phyloP scores from a whole-genome alignment of 805 yeast species.

The Saccharomycopsis microspora region DNA sequence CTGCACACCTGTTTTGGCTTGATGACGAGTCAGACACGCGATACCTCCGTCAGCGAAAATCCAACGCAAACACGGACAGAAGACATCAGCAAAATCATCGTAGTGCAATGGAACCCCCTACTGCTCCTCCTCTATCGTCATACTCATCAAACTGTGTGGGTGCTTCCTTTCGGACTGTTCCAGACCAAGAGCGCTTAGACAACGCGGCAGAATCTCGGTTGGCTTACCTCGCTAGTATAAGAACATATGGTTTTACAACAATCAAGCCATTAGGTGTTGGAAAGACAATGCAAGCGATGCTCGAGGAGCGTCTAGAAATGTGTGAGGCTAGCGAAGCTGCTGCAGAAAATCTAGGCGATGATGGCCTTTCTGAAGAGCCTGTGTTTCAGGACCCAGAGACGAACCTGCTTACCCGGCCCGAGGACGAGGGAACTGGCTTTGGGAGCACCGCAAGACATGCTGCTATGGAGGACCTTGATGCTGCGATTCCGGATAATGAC shows the following conservation, averaged over 20 bases:
- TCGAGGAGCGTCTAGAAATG: conserved; percentile 19
- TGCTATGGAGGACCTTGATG: conserved; percentile 20
- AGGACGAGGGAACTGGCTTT: conserved; percentile 15
- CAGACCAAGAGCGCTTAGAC: background rate
- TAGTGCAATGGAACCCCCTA: no score
- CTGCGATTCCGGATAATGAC: conserved; percentile 19
- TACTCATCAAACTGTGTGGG: conserved; percentile 16
- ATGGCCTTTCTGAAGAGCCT: background rate
- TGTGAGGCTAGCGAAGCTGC: conserved; percentile 3
- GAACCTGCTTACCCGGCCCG: conserved; percentile 8
- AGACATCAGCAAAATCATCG: no score
- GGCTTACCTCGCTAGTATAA: conserved; percentile 20
- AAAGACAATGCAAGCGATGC: conserved; percentile 36
- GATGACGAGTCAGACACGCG: background rate
- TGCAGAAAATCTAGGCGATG: conserved; percentile 17
- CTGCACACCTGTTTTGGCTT: conserved; percentile 11
- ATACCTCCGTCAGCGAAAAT: background rate
- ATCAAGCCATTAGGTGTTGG: conserved; percentile 50
- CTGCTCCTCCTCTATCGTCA: conserved; percentile 16
- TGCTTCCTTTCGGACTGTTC: conserved; percentile 9
- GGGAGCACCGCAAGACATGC: conserved; percentile 12
- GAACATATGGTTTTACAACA: conserved; percentile 35
- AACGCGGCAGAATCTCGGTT: conserved; percentile 13
- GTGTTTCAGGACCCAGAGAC: conserved; percentile 6
- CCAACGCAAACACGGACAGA: no score